phyloP scores from a whole-genome alignment of 2,329 filamentous ascomycete species.

The Colletotrichum sansevieriae region DNA sequence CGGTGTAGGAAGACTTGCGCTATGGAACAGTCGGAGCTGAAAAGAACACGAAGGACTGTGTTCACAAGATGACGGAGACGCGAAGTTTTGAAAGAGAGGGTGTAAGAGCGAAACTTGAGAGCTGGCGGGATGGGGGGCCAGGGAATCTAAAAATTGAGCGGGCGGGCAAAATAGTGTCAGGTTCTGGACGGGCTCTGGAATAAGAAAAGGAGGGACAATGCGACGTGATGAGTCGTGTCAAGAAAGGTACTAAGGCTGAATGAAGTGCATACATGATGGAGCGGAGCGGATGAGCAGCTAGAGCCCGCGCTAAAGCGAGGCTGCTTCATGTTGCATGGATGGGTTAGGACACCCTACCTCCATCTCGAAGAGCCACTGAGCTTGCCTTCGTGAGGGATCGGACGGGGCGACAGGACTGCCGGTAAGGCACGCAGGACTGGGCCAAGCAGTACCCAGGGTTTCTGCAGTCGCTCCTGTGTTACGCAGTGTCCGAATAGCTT shows the following conservation, averaged over 20 bases:
- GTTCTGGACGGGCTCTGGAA: conserved; percentile 21
- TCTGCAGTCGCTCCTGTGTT: conserved; percentile 1
- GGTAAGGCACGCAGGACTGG: conserved; percentile 1
- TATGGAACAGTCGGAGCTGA: neutral
- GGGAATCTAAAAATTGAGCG: conserved; percentile 33
- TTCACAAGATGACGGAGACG: neutral
- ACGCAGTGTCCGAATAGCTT: neutral
- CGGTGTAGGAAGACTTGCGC: neutral
- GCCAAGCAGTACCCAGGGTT: conserved; percentile 12
- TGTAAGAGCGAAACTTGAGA: neutral
- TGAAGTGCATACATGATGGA: conserved; percentile 27
- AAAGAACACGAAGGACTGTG: neutral
- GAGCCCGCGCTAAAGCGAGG: conserved; percentile 30
- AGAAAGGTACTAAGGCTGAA: conserved; percentile 38
- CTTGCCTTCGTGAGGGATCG: conserved; percentile 1
- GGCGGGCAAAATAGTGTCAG: conserved; percentile 23
- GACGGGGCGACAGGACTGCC: conserved; percentile 3
- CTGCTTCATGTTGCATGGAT: conserved; percentile 32
- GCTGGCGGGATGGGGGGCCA: conserved; percentile 6
- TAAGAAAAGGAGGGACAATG: conserved; percentile 39
- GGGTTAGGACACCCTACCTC: conserved; percentile 10
- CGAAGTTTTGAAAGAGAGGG: neutral
- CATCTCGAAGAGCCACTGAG: conserved; percentile 6
- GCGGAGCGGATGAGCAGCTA: conserved; percentile 21
- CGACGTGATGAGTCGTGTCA: conserved; percentile 35